Evolutionary conservation across 352 stramenopile species (phyloP), one percentile per base, ranked within the genome.

Genomic region (Globisporangium splendens): DNA sequence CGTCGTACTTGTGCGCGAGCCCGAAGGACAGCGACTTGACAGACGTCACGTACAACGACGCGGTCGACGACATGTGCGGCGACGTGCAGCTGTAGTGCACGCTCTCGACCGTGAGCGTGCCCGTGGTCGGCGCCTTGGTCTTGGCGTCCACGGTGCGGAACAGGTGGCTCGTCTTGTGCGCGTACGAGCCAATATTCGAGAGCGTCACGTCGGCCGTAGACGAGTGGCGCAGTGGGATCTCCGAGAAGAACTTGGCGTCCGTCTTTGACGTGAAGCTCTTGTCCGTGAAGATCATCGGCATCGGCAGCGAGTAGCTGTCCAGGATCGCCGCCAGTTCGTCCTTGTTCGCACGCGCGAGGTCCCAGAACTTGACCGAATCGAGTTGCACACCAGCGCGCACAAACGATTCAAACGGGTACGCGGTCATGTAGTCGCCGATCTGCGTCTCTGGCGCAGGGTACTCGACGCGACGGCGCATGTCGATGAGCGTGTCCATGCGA

Each of bases 401-500:
- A 5, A 77, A 56, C 44, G 52, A 52, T 1, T 69, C 60, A 1
- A 75, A 22, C 18, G 66, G 59, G 11, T 51, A 58, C 0, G 62
- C 66, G 3, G 61, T 68, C 31, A 64, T 72, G 59, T 69, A 84
- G 54, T 70, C 61, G 7, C 77, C 77, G 10, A 87, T 59, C 17
- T 63, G 60, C 21, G 73, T 54, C 13, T 69, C 61, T 8, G 68
- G 55, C n/a, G 65, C 59, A 2, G 72, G 67, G 35, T 68, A 51
- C 1, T 63, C 62, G 0, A 84, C 66, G 38, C 73, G 70, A 2
- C 59, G 56, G 1, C 74, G 72, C 74, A 87, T 83, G 62, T 84
- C 76, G 28, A 71, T 70, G 48, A 75, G 66, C 22, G 74, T 54
- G 47, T 69, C 50, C 52, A 76, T 61, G 11, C 41, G 57, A 6